Percentiles rank a stretch among this genome's conserved stretches.
Evolutionary conservation across 73 alveolate genomes (phyloP).

Genomic region (Uronychia binucleata): DNA sequence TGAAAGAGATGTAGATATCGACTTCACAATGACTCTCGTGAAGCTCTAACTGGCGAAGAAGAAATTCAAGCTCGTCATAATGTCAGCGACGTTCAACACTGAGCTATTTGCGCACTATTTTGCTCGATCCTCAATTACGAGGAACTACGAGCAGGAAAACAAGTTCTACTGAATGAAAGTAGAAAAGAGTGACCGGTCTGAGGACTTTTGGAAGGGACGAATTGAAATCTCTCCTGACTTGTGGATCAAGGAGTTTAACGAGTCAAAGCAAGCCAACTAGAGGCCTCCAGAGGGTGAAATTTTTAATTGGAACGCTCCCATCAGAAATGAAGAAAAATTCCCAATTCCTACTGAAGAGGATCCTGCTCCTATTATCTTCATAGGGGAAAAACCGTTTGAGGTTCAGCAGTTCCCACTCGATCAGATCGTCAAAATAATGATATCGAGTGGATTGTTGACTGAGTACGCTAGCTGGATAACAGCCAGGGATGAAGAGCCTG

Average conservation of each 20-base stretch:
- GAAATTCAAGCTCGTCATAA: constrained; percentile 81
- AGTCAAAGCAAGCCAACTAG: no score
- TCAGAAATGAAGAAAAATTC: constrained; percentile 35
- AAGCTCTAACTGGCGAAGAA: constrained; percentile 73
- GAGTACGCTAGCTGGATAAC: no score
- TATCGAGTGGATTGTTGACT: no score
- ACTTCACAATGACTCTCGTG: constrained; percentile 86
- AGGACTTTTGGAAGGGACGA: no score
- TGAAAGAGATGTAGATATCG: constrained; percentile 96
- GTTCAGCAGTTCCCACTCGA: constrained; percentile 50
- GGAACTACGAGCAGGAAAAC: no score
- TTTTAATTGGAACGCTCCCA: no score
- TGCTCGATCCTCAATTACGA: constrained; percentile 58
- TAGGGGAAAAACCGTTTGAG: constrained; percentile 35
- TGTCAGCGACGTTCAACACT: constrained; percentile 94
- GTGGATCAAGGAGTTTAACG: no score
- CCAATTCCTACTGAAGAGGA: constrained; percentile 33
- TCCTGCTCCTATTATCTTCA: constrained; percentile 47
- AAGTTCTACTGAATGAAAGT: no score
- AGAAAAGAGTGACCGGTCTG: no score
- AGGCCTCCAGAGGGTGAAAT: no score
- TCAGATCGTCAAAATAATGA: constrained; percentile 29
- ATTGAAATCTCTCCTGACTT: no score
- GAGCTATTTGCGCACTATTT: constrained; percentile 84
- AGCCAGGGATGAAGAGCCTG: no score